Base-by-base conservation (phyloP, 306 rosid species). In the Abrus precatorius region DNA sequence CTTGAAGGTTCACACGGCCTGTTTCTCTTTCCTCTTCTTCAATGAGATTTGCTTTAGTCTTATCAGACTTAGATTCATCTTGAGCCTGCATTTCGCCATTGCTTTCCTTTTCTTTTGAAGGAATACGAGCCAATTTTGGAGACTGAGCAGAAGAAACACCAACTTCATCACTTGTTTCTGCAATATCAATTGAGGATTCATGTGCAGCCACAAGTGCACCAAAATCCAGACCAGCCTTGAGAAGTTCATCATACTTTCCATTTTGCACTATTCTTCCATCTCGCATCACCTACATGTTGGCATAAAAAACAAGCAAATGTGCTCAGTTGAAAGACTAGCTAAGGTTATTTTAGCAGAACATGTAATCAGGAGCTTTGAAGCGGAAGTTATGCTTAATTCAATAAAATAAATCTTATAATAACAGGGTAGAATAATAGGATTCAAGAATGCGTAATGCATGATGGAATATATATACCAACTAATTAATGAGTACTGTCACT, bases 161-260 rank as follows among this genome's bases (percentile, higher is more conserved):
- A 29, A 72, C 38, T 29, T 61, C 60, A 10, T 65, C 76, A 52
- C 86, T 77, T 13, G 76, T 73, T 49, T 94, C 98, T 67, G 86
- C 88, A 2, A 88, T 89, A 60, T 90, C 98, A 97, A 94, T 89
- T 1, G 98, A 90, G 72, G 89, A 84, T 71, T 94, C 97, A 67
- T 94, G 98, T 47, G 98, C 98, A 53, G 89, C 91, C 38, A 94
- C 98, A 75, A 94, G 88, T 30, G 90, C 97, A 84, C 88, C 88
- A 63, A 94, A 94, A 81, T 94, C 98, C 74, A 91, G 49, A 78
- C 90, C 94, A 3, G 90, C 85, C 41, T 80, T 81, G 55, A 85
- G 82, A 79, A 92, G 88, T 29, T 90, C 89, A 5, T 88, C 84
- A 82, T 92, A 94, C 83, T 86, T 89, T 8, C 98, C 98, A 6